Base-by-base conservation (phyloP, 1,284 basidiomycete species). In the Melampsora americana region DNA sequence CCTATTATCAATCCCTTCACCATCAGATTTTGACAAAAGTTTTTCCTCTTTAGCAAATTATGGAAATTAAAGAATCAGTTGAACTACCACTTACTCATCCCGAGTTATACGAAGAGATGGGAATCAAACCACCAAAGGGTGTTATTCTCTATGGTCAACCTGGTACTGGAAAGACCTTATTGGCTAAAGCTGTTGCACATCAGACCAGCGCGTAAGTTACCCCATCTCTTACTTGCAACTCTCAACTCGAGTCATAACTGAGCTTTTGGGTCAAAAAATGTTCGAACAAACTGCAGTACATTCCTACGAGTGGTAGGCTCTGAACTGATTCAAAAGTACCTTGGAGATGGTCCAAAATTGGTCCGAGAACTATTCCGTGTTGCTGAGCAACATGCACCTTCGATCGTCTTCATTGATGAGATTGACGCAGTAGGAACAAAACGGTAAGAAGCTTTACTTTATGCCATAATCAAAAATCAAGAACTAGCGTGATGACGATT, bases 41-140 rank as follows among this genome's bases (percentile, higher is more conserved):
- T n/a, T 67, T 3, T 46, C 23, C 18, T 18, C 28, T 50, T 14
- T 42, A 68, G 66, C 66, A 76, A 61, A 73, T 67, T 50, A 56
- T 65, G 66, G 50, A 69, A 66, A 46, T 75, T 26, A 78, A 93
- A 90, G 95, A 99, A 90, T 93, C 95, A 30, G 95, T 99, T 77
- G 96, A 99, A 84, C 87, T 99, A 66, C 96, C 96, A 0, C 87
- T 99, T 65, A 99, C 95, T 20, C 96, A 99, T 83, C 96, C 96
- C 11, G 96, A 99, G 82, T 85, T 99, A 56, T 99, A 99, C 84
- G 95, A 99, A 84, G 95, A 99, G 86, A 98, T 99, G 96, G 96
- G 96, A 77, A 98, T 99, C 84, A 91, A 91, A 80, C 95, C 95
- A 50, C 96, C 96, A 46, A 99, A 99, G 84, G 96, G 96, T 86